These are phyloP conservation scores for Cyclostephanos invisitatus DNA, from an alignment of 108 stramenopile species.

Conservation along the genomic window DNA sequence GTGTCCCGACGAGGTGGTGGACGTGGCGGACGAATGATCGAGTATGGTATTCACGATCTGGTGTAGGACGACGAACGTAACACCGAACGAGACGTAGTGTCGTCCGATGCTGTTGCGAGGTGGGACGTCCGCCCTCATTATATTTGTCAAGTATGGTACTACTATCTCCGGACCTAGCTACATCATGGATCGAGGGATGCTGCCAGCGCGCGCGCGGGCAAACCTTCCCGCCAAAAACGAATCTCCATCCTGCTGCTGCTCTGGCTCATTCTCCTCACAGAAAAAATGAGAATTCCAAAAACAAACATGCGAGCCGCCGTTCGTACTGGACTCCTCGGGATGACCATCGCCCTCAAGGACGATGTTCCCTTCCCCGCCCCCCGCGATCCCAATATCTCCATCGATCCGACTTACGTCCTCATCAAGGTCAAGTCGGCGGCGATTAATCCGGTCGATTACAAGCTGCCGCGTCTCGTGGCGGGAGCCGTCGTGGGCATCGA, in stretches of 20 bases:
- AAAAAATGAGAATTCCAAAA: too few species aligned
- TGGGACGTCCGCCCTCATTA: background rate
- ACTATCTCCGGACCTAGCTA: too few species aligned
- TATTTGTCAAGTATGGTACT: too few species aligned
- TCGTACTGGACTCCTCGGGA: constrained; percentile 43
- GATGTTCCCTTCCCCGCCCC: constrained; percentile 20
- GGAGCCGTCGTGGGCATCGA: constrained; percentile 42
- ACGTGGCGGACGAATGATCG: background rate
- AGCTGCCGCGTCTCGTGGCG: constrained; percentile 27
- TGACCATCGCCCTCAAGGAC: constrained; percentile 31
- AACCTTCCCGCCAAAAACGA: too few species aligned
- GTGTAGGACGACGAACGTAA: background rate
- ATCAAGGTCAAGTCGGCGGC: constrained; percentile 55
- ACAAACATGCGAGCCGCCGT: constrained; percentile 52
- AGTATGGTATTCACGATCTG: background rate
- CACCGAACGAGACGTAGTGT: background rate
- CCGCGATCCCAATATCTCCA: background rate
- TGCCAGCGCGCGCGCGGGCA: too few species aligned
- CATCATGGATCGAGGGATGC: too few species aligned
- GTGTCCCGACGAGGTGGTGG: too few species aligned
- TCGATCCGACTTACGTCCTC: constrained; percentile 40
- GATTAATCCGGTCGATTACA: constrained; percentile 65
- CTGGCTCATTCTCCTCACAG: too few species aligned
- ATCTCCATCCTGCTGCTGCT: too few species aligned
- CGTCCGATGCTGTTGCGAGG: background rate